Percentiles rank a stretch among this genome's conserved stretches.
phyloP scores from a whole-genome alignment of 2,329 filamentous ascomycete species.

The Colletotrichum sojae region DNA sequence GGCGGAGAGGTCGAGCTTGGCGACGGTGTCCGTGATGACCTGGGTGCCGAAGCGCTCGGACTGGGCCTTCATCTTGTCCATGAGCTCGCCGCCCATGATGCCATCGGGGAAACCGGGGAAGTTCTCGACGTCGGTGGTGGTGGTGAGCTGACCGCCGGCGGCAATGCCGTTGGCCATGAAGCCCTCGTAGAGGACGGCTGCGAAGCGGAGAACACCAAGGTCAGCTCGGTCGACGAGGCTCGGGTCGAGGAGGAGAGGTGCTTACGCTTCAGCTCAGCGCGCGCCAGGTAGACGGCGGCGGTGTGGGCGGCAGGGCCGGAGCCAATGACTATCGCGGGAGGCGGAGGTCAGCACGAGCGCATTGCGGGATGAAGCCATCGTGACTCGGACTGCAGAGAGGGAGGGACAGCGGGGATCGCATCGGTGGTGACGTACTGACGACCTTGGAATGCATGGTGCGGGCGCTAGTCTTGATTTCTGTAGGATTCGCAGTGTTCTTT shows the following conservation, averaged over 20 bases:
- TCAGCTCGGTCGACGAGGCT: neutral
- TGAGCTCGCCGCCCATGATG: slow-evolving; percentile 89
- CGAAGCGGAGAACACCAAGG: neutral
- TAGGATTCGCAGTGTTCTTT: slow-evolving; percentile 57
- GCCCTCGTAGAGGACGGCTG: slow-evolving; percentile 93
- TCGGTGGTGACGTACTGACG: slow-evolving; percentile 75
- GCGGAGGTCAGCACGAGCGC: slow-evolving; percentile 13
- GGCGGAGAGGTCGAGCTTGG: slow-evolving; percentile 85
- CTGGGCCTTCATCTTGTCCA: slow-evolving; percentile 96
- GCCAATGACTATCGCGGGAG: slow-evolving; percentile 75
- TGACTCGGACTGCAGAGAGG: neutral
- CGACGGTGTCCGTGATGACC: slow-evolving; percentile 93
- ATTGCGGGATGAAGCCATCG: slow-evolving; percentile 27
- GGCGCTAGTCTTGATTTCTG: slow-evolving; percentile 56
- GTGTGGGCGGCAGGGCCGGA: slow-evolving; percentile 98
- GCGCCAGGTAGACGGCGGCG: slow-evolving; percentile 94
- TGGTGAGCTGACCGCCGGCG: slow-evolving; percentile 95
- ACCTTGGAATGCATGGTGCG: slow-evolving; percentile 92
- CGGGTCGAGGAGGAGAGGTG: slow-evolving; percentile 29
- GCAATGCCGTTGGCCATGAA: slow-evolving; percentile 98
- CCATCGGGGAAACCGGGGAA: slow-evolving; percentile 94
- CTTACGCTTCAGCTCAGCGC: slow-evolving; percentile 90
- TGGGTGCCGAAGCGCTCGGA: slow-evolving; percentile 93
- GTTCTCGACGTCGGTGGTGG: slow-evolving; percentile 98
- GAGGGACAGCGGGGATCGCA: slow-evolving; percentile 40